Percentiles rank a stretch among this genome's conserved stretches.
Evolutionary conservation across 2,329 filamentous ascomycete species (phyloP).

Genomic region (Aspergillus calidoustus): DNA sequence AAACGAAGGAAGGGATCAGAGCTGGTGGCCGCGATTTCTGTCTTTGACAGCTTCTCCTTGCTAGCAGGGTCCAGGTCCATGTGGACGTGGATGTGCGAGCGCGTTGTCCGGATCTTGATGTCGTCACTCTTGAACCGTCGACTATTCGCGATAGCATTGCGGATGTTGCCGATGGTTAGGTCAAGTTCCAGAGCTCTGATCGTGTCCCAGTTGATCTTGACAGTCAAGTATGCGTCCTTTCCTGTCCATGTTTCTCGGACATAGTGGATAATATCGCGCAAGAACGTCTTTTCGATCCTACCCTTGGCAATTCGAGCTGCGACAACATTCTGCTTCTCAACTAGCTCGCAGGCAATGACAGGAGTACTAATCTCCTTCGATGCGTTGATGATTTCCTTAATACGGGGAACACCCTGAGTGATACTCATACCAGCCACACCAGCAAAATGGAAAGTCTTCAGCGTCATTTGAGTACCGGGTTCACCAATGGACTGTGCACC

Average conservation of each 20-base stretch:
- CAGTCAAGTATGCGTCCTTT: slow-evolving; percentile 73
- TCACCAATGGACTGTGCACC: slow-evolving; percentile 98
- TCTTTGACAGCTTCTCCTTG: slow-evolving; percentile 44
- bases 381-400: slow-evolving; percentile 99
- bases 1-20: slow-evolving; percentile 62
- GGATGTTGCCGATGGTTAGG: slow-evolving; percentile 74
- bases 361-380: slow-evolving; percentile 93
- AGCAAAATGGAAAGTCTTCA: slow-evolving; percentile 99
- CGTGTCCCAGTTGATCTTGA: slow-evolving; percentile 79
- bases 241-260: slow-evolving; percentile 90
- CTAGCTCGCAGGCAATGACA: slow-evolving; percentile 83
- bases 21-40: slow-evolving; percentile 49
- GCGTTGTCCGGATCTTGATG: slow-evolving; percentile 59
- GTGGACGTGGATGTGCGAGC: slow-evolving; percentile 70
- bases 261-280: slow-evolving; percentile 78
- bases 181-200: slow-evolving; percentile 82
- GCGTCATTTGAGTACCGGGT: slow-evolving; percentile 97
- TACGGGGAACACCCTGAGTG: slow-evolving; percentile 97
- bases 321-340: slow-evolving; percentile 73
- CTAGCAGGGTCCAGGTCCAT: slow-evolving; percentile 56
- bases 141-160: slow-evolving; percentile 74
- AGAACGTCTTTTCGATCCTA: slow-evolving; percentile 90
- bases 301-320: slow-evolving; percentile 91
- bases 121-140: slow-evolving; percentile 75
- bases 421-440: slow-evolving; percentile 99